Percentiles rank a stretch among this genome's conserved stretches.
Evolutionary conservation across 352 stramenopile species (phyloP).

Genomic region (Globisporangium rhizosaccharum): DNA sequence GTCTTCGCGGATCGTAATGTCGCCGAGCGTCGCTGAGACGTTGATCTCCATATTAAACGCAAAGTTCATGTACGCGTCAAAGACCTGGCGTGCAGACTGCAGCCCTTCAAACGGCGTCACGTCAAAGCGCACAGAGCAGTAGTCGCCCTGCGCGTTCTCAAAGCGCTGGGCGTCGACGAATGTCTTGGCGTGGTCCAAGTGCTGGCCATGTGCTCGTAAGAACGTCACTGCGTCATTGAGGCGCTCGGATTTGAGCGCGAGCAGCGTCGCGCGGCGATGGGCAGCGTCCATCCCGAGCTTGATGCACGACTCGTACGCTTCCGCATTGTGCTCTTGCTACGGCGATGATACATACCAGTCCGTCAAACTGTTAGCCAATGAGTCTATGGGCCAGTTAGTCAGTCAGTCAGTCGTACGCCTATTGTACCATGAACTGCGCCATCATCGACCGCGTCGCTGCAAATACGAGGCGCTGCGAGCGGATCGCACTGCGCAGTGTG

Average conservation of each 20-base stretch:
- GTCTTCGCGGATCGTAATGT: slow-evolving; percentile 46
- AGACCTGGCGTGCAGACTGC: slow-evolving; percentile 27
- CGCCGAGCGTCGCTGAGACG: slow-evolving; percentile 34
- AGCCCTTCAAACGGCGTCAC: slow-evolving; percentile 34
- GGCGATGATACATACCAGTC: background rate
- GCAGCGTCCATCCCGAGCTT: slow-evolving; percentile 17
- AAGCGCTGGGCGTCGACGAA: slow-evolving; percentile 36
- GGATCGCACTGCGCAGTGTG: slow-evolving; percentile 23
- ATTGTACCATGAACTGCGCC: slow-evolving; percentile 26
- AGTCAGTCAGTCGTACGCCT: background rate
- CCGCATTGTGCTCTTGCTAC: slow-evolving; percentile 25
- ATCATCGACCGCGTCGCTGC: slow-evolving; percentile 30
- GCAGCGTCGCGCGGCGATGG: slow-evolving; percentile 23
- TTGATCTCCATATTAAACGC: slow-evolving; percentile 49
- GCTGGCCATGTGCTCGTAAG: slow-evolving; percentile 25
- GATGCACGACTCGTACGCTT: slow-evolving; percentile 30
- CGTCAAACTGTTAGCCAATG: background rate
- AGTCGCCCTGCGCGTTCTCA: slow-evolving; percentile 26
- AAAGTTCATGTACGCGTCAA: slow-evolving; percentile 42
- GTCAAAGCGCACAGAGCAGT: slow-evolving; percentile 32
- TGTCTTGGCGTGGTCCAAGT: slow-evolving; percentile 25
- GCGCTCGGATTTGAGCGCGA: slow-evolving; percentile 31
- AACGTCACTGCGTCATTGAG: slow-evolving; percentile 32
- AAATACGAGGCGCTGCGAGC: slow-evolving; percentile 31
- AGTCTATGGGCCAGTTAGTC: background rate